Percentiles rank a stretch among this genome's conserved stretches.
These are phyloP conservation scores for Beauveria australis DNA, from an alignment of 2,329 filamentous ascomycete genomes.

Conservation along the genomic window DNA sequence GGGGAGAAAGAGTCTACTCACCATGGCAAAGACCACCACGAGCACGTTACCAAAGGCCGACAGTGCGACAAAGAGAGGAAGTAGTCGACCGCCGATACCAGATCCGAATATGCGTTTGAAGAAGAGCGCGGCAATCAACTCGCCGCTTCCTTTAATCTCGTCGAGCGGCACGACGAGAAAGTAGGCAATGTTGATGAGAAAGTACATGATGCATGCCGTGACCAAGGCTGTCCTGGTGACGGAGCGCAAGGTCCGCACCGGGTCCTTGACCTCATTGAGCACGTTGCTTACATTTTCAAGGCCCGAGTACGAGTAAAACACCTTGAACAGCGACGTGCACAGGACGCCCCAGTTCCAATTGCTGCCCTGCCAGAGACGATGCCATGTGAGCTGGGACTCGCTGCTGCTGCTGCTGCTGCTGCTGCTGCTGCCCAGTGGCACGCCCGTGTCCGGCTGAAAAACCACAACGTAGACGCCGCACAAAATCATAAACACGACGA, in stretches of 20 bases:
- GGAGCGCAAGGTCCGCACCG: constrained; percentile 55
- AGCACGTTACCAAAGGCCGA: constrained; percentile 65
- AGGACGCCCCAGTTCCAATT: constrained; percentile 62
- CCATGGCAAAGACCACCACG: constrained; percentile 61
- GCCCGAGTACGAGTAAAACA: constrained; percentile 62
- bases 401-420: background rate
- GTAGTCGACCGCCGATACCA: constrained; percentile 45
- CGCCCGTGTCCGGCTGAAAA: constrained; percentile 25
- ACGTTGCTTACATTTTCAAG: constrained; percentile 62
- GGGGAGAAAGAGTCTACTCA: constrained; percentile 24
- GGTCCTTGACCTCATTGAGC: constrained; percentile 62
- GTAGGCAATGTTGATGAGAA: constrained; percentile 56
- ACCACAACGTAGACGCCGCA: constrained; percentile 52
- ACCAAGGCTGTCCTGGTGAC: constrained; percentile 52
- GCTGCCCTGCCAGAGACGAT: constrained; percentile 53
- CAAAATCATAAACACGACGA: constrained; percentile 53
- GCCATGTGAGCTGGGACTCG: constrained; percentile 30
- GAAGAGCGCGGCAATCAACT: constrained; percentile 60
- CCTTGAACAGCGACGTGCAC: constrained; percentile 59
- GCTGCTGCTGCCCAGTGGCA: background rate
- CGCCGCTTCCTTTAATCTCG: constrained; percentile 57
- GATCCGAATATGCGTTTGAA: constrained; percentile 57
- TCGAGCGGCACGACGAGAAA: constrained; percentile 59
- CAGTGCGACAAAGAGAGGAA: constrained; percentile 57
- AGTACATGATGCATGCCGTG: constrained; percentile 55